phyloP scores from a whole-genome alignment of 2,329 filamentous ascomycete species.

The Aureobasidium mangrovei region DNA sequence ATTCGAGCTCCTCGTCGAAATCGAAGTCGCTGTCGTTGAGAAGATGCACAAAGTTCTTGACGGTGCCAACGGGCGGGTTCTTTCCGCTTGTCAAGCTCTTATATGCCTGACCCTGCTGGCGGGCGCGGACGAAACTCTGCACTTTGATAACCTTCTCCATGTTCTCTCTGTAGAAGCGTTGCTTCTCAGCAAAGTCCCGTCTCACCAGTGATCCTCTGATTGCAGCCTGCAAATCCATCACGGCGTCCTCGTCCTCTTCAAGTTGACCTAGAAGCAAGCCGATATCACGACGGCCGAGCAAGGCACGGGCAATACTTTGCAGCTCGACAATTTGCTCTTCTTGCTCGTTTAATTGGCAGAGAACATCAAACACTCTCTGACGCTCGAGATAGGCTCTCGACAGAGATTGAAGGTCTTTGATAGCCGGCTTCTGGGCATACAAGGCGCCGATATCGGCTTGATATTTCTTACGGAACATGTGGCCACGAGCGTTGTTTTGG shows the following conservation, averaged over 20 bases:
- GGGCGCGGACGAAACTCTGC: conserved; percentile 89
- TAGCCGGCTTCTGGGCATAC: conserved; percentile 46
- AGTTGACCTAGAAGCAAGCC: conserved; percentile 67
- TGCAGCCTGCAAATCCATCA: conserved; percentile 66
- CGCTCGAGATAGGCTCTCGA: conserved; percentile 59
- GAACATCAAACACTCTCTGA: conserved; percentile 50
- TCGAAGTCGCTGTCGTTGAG: conserved; percentile 98
- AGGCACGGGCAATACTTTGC: conserved; percentile 69
- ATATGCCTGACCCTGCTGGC: conserved; percentile 95
- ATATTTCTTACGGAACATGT: conserved; percentile 36
- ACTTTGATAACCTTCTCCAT: conserved; percentile 99
- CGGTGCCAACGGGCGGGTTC: conserved; percentile 90
- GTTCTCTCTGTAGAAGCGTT: conserved; percentile 82
- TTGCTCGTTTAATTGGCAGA: conserved; percentile 62
- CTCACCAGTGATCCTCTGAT: conserved; percentile 68
- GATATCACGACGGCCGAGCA: conserved; percentile 66
- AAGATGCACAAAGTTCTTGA: conserved; percentile 96
- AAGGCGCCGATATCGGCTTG: conserved; percentile 44
- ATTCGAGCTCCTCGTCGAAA: conserved; percentile 97
- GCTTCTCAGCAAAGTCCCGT: conserved; percentile 70
- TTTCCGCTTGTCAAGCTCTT: conserved; percentile 94
- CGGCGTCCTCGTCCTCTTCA: conserved; percentile 70
- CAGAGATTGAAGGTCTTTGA: conserved; percentile 57
- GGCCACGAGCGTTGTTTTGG: conserved; percentile 45
- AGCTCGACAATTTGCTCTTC: conserved; percentile 58